Evolutionary conservation across 306 rosid species (phyloP).

Genomic region (Cucumis hystrix): DNA sequence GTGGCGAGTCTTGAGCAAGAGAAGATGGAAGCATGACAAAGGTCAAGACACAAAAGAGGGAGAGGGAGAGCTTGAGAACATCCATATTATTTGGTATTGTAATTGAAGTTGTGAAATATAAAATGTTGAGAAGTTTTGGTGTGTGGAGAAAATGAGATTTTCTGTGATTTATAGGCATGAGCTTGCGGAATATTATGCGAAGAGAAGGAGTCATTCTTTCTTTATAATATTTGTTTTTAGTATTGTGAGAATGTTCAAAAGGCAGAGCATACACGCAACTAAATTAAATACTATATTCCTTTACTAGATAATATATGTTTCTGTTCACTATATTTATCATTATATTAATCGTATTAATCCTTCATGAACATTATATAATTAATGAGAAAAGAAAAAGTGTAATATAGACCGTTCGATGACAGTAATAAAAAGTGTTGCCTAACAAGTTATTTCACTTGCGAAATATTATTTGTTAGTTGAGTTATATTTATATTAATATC

Average conservation of each 20-base stretch:
- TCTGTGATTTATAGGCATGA: background rate
- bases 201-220: background rate
- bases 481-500: too few species aligned
- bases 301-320: too few species aligned
- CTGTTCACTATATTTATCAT: too few species aligned
- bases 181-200: background rate
- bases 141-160: background rate
- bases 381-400: too few species aligned
- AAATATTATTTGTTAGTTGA: too few species aligned
- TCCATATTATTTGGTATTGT: background rate
- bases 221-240: background rate
- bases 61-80: background rate
- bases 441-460: too few species aligned
- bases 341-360: too few species aligned
- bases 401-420: too few species aligned
- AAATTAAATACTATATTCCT: too few species aligned
- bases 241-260: background rate
- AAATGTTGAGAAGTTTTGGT: background rate
- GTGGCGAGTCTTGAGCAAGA: conserved; percentile 20
- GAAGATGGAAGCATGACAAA: background rate
- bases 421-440: too few species aligned
- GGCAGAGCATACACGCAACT: background rate
- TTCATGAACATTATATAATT: too few species aligned
- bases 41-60: background rate
- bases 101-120: background rate